These are phyloP conservation scores for Arthrocladium fulminans DNA, from an alignment of 2,329 filamentous ascomycete species.

Conservation along the genomic window DNA sequence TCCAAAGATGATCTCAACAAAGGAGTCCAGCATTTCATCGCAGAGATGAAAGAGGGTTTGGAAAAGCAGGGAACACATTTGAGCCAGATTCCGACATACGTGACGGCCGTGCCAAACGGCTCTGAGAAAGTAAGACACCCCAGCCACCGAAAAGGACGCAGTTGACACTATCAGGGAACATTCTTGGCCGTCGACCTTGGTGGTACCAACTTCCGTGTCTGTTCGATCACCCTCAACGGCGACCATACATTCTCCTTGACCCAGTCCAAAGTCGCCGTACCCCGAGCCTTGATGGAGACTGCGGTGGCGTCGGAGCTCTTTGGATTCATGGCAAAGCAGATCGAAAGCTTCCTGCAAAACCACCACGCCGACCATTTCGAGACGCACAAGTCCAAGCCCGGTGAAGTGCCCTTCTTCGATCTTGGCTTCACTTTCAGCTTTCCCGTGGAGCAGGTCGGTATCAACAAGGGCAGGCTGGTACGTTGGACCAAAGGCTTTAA, in stretches of 20 bases:
- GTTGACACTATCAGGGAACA: conserved; percentile 56
- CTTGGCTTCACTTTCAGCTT: conserved; percentile 99
- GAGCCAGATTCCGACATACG: conserved; percentile 95
- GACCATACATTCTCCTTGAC: conserved; percentile 92
- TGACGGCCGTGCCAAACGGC: conserved; percentile 90
- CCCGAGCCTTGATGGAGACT: conserved; percentile 79
- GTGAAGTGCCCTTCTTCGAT: conserved; percentile 73
- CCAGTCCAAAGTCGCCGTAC: conserved; percentile 86
- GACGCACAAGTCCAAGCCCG: conserved; percentile 54
- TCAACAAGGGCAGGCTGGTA: conserved; percentile 90
- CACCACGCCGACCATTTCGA: conserved; percentile 86
- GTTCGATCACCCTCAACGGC: conserved; percentile 85
- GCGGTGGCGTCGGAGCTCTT: conserved; percentile 82
- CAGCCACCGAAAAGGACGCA: neutral
- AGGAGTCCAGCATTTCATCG: conserved; percentile 75
- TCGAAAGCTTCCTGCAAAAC: conserved; percentile 74
- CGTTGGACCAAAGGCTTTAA: conserved; percentile 99
- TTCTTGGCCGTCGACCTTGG: conserved; percentile 97
- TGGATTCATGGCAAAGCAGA: conserved; percentile 83
- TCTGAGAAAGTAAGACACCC: conserved; percentile 70
- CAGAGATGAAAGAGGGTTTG: conserved; percentile 80
- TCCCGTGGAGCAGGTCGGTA: conserved; percentile 84
- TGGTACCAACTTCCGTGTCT: conserved; percentile 96
- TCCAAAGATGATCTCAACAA: conserved; percentile 66
- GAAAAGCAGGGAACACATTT: conserved; percentile 67